Evolutionary conservation across 1,284 basidiomycete species (phyloP).

Genomic region (Trichosporon asahii): DNA sequence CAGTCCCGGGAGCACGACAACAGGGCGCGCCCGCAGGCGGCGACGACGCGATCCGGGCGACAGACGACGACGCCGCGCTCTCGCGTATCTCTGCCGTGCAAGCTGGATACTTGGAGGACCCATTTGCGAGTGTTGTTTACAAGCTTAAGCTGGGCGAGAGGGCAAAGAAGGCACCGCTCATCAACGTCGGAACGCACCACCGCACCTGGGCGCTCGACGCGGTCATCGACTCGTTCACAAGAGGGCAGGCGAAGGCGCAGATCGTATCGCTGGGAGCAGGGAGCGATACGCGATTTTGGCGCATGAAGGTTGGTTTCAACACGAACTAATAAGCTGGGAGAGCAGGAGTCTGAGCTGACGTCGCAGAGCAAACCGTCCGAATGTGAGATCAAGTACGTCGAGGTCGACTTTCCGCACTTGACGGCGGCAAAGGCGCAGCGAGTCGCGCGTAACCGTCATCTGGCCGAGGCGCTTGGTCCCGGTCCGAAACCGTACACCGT

Average conservation of each 20-base stretch:
- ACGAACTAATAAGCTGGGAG: neutral
- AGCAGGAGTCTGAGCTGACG: neutral
- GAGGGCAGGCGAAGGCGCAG: conserved; percentile 57
- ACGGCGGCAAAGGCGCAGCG: conserved; percentile 78
- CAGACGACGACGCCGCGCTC: conserved; percentile 68
- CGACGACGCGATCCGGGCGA: conserved; percentile 65
- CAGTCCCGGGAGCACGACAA: neutral
- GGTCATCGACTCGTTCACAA: conserved; percentile 71
- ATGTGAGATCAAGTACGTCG: conserved; percentile 61
- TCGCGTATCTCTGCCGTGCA: conserved; percentile 62
- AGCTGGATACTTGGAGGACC: conserved; percentile 71
- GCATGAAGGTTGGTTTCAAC: conserved; percentile 66
- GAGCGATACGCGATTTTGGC: conserved; percentile 90
- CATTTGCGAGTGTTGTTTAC: conserved; percentile 63
- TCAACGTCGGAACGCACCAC: conserved; percentile 92
- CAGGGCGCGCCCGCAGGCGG: neutral
- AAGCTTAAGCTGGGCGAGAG: conserved; percentile 26
- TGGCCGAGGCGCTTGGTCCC: conserved; percentile 50
- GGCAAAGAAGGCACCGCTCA: conserved; percentile 64
- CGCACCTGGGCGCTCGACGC: conserved; percentile 75
- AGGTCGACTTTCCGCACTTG: conserved; percentile 84
- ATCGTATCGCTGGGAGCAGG: conserved; percentile 87
- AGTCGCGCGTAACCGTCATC: conserved; percentile 66
- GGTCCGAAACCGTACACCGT: conserved; percentile 28
- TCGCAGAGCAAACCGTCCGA: conserved; percentile 7